A percentile compares a stretch with the other conserved stretches of the same genome.
Conservation (phyloP, 257 asterid species). For the Plantago major region DNA sequence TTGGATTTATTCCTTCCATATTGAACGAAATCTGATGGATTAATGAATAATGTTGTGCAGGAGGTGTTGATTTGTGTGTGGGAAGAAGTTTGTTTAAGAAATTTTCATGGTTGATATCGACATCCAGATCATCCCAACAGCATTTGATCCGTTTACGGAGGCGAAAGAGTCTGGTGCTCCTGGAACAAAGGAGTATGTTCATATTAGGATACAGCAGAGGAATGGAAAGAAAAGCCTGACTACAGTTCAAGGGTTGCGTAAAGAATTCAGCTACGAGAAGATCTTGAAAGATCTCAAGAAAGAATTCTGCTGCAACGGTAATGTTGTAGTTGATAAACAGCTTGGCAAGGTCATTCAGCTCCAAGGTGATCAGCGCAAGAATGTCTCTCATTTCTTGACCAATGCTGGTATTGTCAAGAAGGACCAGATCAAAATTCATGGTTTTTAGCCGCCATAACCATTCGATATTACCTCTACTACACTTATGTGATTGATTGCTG, state of each 20-base stretch:
- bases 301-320: constrained; percentile 85
- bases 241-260: constrained; percentile 67
- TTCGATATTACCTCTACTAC: no score
- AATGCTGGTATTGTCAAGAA: constrained; percentile 57
- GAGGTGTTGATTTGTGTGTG: background rate
- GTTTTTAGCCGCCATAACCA: constrained; percentile 31
- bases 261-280: constrained; percentile 71
- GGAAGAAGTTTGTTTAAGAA: constrained; percentile 20
- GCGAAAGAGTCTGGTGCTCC: constrained; percentile 59
- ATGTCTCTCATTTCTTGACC: constrained; percentile 56
- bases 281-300: constrained; percentile 72
- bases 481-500: no score
- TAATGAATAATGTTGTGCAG: background rate
- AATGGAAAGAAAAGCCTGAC: constrained; percentile 82
- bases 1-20: background rate
- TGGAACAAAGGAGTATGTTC: constrained; percentile 75
- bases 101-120: constrained; percentile 70
- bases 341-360: constrained; percentile 79
- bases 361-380: constrained; percentile 90
- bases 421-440: constrained; percentile 82
- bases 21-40: background rate
- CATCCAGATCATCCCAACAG: constrained; percentile 52
- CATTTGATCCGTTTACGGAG: constrained; percentile 78
- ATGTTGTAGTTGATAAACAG: constrained; percentile 76
- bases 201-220: constrained; percentile 81